Base-by-base conservation (phyloP, 768 basidiomycete species). In the Suillus brevipes region DNA sequence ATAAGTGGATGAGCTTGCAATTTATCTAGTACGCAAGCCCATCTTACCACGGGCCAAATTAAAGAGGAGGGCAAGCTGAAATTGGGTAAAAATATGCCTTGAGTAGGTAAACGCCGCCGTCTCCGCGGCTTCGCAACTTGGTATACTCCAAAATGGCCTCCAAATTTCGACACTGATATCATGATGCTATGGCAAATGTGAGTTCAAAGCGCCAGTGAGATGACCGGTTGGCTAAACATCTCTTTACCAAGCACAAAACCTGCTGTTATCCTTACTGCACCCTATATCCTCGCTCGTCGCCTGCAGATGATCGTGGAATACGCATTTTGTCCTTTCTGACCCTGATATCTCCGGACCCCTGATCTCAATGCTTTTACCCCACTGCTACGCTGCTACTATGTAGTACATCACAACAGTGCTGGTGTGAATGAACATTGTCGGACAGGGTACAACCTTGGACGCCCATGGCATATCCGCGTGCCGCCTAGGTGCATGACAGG, bases 281-380 rank as follows among this genome's bases (percentile, higher is more conserved):
- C 66, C 69, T 67, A 69, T 68, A 70, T 75, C 70, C 70, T 68
- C 68, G 66, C 66, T 62, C 68, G 64, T 69, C 55, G 55, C 72
- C 71, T 73, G 76, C 73, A 34, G 34, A 7, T 34, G 34, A 75
- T 73, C 66, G 67, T 63, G 60, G 40, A 69, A 62, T 42, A 72
- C 3, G 42, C 18, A 42, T 64, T 13, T 14, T 58, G 23, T 61
- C 37, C 55, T 23, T 37, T 56, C 55, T 28, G 2, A 20, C 31
- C 20, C 18, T 2, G 34, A 56, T n/a, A 37, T 37, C 6, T 25
- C 49, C 10, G 5, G 18, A 34, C 31, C 23, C 20, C 1, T 34
- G 9, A 20, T 18, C 2, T n/a, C 36, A 37, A 37, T 36, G 7
- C 20, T n/a, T 56, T 13, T 2, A 6, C 12, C n/a, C 23, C 13